These are phyloP conservation scores for Aureococcus anophagefferens DNA, from an alignment of 108 stramenopile species.

Conservation along the genomic window DNA sequence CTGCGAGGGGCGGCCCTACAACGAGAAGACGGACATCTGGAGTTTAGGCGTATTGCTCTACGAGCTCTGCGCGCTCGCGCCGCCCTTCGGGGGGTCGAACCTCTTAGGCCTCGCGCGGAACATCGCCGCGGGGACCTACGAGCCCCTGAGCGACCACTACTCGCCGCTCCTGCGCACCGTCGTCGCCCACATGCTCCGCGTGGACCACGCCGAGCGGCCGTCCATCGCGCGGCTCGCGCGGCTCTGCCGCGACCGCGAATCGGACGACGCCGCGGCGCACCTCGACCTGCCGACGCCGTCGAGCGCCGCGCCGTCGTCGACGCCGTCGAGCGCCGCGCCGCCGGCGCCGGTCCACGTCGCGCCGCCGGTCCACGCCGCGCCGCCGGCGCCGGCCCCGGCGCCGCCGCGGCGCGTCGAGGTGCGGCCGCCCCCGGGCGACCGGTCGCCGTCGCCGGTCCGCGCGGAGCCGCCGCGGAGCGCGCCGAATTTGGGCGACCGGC, in stretches of 20 bases:
- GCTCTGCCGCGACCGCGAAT: background rate
- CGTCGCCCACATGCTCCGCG: background rate
- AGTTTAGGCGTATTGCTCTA: slow-evolving; percentile 25
- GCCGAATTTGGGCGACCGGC: no score
- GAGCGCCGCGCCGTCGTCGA: background rate
- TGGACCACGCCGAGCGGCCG: background rate
- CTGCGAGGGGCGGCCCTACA: slow-evolving; percentile 20
- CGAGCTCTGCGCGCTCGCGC: slow-evolving; percentile 17
- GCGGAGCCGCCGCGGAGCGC: no score
- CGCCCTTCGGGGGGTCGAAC: slow-evolving; percentile 15
- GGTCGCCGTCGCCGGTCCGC: no score
- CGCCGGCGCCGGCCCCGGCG: background rate
- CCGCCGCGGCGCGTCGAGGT: background rate
- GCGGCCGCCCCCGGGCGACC: no score
- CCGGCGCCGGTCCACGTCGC: no score
- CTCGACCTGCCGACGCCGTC: background rate
- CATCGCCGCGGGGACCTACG: slow-evolving; percentile 6
- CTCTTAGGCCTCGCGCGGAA: background rate
- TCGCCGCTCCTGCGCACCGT: background rate
- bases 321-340: background rate
- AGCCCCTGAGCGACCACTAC: background rate
- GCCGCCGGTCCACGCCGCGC: background rate
- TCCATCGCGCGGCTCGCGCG: background rate
- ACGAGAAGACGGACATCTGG: slow-evolving; percentile 30
- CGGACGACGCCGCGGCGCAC: background rate